Evolutionary conservation across 1,284 basidiomycete species (phyloP).

Genomic region (Moesziomyces sp.): DNA sequence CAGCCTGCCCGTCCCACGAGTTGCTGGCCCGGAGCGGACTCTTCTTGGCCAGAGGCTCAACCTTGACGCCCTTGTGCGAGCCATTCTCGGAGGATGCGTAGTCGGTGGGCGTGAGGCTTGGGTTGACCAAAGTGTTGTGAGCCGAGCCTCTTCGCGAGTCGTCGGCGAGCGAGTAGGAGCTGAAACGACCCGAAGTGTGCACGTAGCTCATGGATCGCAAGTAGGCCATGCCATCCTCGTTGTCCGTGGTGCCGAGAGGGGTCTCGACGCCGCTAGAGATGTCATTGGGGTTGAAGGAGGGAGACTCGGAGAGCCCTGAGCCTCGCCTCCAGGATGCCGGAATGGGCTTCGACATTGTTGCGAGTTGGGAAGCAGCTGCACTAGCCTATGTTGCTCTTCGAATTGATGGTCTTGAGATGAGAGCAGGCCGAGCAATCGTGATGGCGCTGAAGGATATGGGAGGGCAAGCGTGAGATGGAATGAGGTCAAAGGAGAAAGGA

Average conservation of each 20-base stretch:
- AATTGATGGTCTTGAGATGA: too few relatives aligned
- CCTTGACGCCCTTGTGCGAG: slow-evolving; percentile 23
- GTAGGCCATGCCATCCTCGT: slow-evolving; percentile 45
- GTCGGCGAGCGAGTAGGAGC: slow-evolving; percentile 20
- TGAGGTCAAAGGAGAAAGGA: too few relatives aligned
- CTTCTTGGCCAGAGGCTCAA: slow-evolving; percentile 10
- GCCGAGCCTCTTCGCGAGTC: slow-evolving; percentile 23
- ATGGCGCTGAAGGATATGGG: too few relatives aligned
- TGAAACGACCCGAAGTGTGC: slow-evolving; percentile 34
- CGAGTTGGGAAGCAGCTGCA: too few relatives aligned
- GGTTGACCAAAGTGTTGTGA: slow-evolving; percentile 35
- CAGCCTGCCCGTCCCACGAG: slow-evolving; percentile 31
- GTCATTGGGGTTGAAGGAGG: slow-evolving; percentile 20
- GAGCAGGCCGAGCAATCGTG: too few relatives aligned
- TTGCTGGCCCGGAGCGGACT: slow-evolving; percentile 30
- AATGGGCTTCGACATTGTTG: slow-evolving; percentile 31
- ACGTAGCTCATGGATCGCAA: slow-evolving; percentile 47
- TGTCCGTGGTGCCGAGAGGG: slow-evolving; percentile 16
- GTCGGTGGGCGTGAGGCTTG: slow-evolving; percentile 21
- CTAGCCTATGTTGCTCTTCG: too few relatives aligned
- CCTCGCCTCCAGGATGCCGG: slow-evolving; percentile 29
- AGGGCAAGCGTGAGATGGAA: too few relatives aligned
- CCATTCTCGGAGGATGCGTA: slow-evolving; percentile 28
- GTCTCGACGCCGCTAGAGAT: slow-evolving; percentile 27
- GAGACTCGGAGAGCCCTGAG: slow-evolving; percentile 13